Evolutionary conservation across 1,139 yeast species (phyloP).

Genomic region (Taphrina sp.): DNA sequence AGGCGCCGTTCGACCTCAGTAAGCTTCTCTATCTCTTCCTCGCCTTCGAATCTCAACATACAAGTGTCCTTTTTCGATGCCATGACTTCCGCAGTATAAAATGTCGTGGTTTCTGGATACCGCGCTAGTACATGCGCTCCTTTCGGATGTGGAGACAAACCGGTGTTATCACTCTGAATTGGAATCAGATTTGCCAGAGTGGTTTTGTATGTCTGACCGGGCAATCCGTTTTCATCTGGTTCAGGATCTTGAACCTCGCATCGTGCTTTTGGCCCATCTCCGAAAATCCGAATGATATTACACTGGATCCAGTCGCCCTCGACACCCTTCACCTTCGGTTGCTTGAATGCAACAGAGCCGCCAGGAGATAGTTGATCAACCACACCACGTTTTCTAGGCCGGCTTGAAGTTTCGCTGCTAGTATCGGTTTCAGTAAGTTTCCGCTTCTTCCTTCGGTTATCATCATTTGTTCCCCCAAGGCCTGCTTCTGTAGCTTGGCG

Average conservation of each 20-base stretch:
- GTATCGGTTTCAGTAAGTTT: slow-evolving; percentile 31
- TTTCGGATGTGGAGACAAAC: slow-evolving; percentile 60
- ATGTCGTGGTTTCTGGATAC: slow-evolving; percentile 97
- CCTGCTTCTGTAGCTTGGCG: slow-evolving; percentile 38
- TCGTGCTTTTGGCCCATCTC: slow-evolving; percentile 63
- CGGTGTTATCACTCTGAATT: slow-evolving; percentile 57
- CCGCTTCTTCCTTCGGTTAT: slow-evolving; percentile 38
- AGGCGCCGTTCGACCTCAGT: slow-evolving; percentile 85
- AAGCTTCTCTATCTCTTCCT: slow-evolving; percentile 93
- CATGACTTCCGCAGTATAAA: slow-evolving; percentile 88
- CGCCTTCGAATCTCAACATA: slow-evolving; percentile 86
- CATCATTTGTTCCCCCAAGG: slow-evolving; percentile 31
- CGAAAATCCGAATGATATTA: slow-evolving; percentile 71
- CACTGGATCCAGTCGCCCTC: slow-evolving; percentile 97
- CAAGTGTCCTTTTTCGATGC: slow-evolving; percentile 74
- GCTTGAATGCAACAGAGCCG: slow-evolving; percentile 82
- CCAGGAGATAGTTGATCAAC: slow-evolving; percentile 49
- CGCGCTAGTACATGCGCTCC: slow-evolving; percentile 86
- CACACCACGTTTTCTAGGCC: slow-evolving; percentile 1
- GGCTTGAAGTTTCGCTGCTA: not conserved
- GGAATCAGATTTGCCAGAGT: slow-evolving; percentile 74
- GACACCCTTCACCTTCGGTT: slow-evolving; percentile 50
- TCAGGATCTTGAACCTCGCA: slow-evolving; percentile 95
- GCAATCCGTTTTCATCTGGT: slow-evolving; percentile 74
- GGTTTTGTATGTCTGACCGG: slow-evolving; percentile 61